A percentile compares a stretch with the other conserved stretches of the same genome.
Evolutionary conservation across 306 rosid genomes (phyloP).

Genomic region (Luffa acutangula): DNA sequence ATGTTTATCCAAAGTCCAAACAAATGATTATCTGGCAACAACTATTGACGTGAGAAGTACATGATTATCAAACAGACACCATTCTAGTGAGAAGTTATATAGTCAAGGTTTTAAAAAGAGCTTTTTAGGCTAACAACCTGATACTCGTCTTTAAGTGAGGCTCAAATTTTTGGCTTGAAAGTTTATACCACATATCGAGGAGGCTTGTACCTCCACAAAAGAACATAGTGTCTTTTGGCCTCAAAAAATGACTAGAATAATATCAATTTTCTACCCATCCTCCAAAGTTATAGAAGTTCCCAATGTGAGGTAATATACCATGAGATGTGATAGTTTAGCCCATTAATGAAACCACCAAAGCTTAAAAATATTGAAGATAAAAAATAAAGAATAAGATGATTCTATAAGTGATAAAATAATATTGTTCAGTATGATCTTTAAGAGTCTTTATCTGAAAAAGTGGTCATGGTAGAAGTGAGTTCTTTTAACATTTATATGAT

Average conservation of each 20-base stretch:
- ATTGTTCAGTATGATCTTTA: background rate
- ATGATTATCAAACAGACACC: background rate
- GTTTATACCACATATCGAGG: background rate
- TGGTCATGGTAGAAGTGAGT: background rate
- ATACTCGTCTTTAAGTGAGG: background rate
- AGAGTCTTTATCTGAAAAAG: background rate
- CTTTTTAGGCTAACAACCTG: background rate
- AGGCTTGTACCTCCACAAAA: background rate
- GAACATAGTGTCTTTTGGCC: background rate
- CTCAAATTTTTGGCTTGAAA: background rate
- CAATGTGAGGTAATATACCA: background rate
- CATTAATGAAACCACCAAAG: background rate
- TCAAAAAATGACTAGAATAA: background rate
- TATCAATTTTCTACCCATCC: background rate
- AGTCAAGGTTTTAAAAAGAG: background rate
- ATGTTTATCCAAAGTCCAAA: background rate
- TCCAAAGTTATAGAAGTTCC: background rate
- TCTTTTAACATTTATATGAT: background rate
- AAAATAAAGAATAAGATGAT: background rate
- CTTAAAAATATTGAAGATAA: background rate
- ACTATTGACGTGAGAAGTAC: background rate
- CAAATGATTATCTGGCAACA: background rate
- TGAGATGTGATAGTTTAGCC: background rate
- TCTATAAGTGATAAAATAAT: background rate
- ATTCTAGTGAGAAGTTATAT: background rate